Percentiles rank a stretch among this genome's conserved stretches.
Conservation (phyloP, 441 rosid genomes). For the Sinapis alba region DNA sequence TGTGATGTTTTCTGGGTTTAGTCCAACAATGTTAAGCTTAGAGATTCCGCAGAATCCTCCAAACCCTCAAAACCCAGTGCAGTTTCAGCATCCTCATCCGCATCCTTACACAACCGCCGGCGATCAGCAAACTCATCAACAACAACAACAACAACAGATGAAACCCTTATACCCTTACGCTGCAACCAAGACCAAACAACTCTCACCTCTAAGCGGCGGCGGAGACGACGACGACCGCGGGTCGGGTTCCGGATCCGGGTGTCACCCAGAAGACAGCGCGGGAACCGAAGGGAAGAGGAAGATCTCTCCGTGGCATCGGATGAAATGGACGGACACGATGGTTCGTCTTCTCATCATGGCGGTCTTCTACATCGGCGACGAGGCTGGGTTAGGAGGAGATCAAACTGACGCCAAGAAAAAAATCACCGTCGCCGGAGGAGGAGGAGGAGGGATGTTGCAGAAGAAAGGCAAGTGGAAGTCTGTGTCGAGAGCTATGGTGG, state of each 20-base stretch:
- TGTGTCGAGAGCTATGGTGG: constrained; percentile 92
- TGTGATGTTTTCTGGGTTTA: constrained; percentile 60
- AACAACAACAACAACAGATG: constrained; percentile 36
- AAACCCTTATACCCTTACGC: constrained; percentile 48
- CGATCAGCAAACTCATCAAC: constrained; percentile 35
- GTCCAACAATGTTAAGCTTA: constrained; percentile 74
- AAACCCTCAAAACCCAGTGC: constrained; percentile 34
- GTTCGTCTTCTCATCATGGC: constrained; percentile 85
- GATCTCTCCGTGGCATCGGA: constrained; percentile 86
- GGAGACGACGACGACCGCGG: constrained; percentile 62
- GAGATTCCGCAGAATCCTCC: constrained; percentile 67
- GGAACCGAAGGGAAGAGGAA: constrained; percentile 64
- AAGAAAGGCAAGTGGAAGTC: constrained; percentile 99
- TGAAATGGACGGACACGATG: constrained; percentile 98
- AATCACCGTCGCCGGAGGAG: constrained; percentile 30
- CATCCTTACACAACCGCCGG: constrained; percentile 51
- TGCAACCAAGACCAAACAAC: constrained; percentile 52
- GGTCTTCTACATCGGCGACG: constrained; percentile 90
- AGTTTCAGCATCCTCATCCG: constrained; percentile 43
- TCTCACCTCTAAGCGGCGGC: constrained; percentile 60
- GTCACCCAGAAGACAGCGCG: constrained; percentile 54
- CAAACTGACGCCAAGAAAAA: constrained; percentile 52
- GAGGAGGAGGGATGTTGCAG: constrained; percentile 72
- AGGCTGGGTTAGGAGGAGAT: constrained; percentile 58
- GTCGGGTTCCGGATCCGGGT: constrained; percentile 43